Percentiles rank a stretch among this genome's conserved stretches.
These are phyloP conservation scores for Daldinia eschscholtzii DNA, from an alignment of 2,329 filamentous ascomycete genomes.

Conservation along the genomic window DNA sequence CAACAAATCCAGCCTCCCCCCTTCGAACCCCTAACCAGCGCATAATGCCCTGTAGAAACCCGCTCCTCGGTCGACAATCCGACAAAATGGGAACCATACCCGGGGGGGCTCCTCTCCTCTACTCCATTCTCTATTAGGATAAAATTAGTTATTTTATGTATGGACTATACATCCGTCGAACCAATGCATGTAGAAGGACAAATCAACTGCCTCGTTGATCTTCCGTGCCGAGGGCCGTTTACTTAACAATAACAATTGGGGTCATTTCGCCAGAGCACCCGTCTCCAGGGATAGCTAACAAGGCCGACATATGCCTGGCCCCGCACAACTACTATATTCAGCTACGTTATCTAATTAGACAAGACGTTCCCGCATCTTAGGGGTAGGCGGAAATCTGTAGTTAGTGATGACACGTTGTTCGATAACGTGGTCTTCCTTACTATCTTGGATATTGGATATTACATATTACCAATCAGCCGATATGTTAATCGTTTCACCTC, in stretches of 20 bases:
- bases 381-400: constrained; percentile 22
- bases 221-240: constrained; percentile 19
- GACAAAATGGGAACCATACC: constrained; percentile 30
- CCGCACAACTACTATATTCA: constrained; percentile 29
- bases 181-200: neutral
- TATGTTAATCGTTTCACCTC: constrained; percentile 25
- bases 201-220: constrained; percentile 9
- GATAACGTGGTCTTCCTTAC: constrained; percentile 35
- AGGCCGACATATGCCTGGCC: constrained; percentile 16
- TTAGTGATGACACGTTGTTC: constrained; percentile 40
- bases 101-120: constrained; percentile 19
- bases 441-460: constrained; percentile 18
- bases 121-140: constrained; percentile 9
- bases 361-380: constrained; percentile 27
- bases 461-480: constrained; percentile 37
- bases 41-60: constrained; percentile 24
- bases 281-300: constrained; percentile 14
- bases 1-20: constrained; percentile 21
- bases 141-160: neutral
- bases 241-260: constrained; percentile 11
- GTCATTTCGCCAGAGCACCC: constrained; percentile 20
- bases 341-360: constrained; percentile 20
- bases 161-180: neutral
- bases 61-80: constrained; percentile 28
- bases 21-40: constrained; percentile 21